Evolutionary conservation across 176 grass and related monocot genomes (phyloP), one percentile per base, ranked within the genome.

Genomic region (Eremochloa ophiuroides): DNA sequence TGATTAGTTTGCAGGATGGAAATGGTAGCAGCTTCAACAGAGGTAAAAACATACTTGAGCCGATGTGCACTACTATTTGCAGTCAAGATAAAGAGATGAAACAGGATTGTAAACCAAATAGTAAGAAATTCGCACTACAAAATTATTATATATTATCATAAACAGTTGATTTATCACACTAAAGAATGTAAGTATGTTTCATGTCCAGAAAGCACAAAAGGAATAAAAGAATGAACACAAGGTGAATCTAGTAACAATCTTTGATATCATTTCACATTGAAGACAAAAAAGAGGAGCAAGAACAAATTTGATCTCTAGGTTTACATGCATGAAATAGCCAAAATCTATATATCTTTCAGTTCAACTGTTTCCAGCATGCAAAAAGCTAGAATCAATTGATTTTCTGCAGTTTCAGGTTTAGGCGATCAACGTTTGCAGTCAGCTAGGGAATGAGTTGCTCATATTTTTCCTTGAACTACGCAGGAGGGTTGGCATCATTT

Each of bases 301-400:
- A 39, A 77, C 26, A 23, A 55, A 66, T 71, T 76, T 10, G 5
- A 55, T 63, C 47, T 62, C 44, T 62, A 51, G 16, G 74, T 75
- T 76, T 51, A 85, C 33, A 61, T 80, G 55, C 5, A 85, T 56
- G 53, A 20, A 51, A 27, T 6, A 12, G 34, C 33, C 25, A 9
- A 56, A 38, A 62, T 25, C 22, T 1, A 25, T 80, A 34, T 44
- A 9, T 28, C 16, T 72, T 59, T 17, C 27, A 6, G 6, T 3
- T 78, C 77, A 85, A 85, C 33, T 4, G 31, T 76, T 74, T 63
- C 4, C 67, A 69, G 53, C 10, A 85, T 14, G 17, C 42, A 71
- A 75, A 55, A 85, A 50, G 27, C 18, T 0, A 0, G 18, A 74
- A 26, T 33, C 16, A 65, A 60, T 47, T 74, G 28, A 68, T 47